Percentiles rank a stretch among this genome's conserved stretches.
phyloP scores from a whole-genome alignment of 768 basidiomycete genomes.

The Vishniacozyma victoriae region DNA sequence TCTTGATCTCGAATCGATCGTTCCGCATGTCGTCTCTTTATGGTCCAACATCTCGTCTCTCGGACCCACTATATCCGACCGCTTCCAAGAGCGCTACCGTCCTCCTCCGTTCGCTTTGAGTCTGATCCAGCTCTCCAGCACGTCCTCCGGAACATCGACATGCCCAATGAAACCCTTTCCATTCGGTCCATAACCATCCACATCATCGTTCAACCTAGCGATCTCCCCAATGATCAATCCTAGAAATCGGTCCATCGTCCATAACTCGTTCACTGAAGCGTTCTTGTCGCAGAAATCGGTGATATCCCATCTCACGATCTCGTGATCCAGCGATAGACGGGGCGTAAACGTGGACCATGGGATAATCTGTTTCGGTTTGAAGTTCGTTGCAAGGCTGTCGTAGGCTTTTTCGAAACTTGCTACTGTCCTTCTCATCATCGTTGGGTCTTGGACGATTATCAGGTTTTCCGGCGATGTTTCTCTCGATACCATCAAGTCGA shows the following conservation, averaged over 20 bases:
- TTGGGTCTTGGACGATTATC: constrained; percentile 13
- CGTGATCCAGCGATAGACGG: background rate
- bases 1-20: no score
- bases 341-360: background rate
- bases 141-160: constrained; percentile 12
- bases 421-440: constrained; percentile 11
- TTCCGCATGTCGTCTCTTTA: no score
- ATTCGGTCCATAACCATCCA: constrained; percentile 10
- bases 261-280: no score
- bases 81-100: no score
- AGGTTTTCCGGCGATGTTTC: constrained; percentile 2
- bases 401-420: constrained; percentile 9
- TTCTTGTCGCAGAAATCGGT: no score
- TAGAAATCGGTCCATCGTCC: constrained; percentile 6
- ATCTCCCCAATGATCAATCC: constrained; percentile 14
- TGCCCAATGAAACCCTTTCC: constrained; percentile 15
- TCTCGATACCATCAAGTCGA: background rate
- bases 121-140: constrained; percentile 6
- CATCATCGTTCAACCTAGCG: constrained; percentile 12
- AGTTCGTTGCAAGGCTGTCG: no score
- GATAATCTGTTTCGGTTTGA: no score
- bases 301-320: background rate
- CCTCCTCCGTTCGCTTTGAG: no score
- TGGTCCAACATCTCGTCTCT: no score
- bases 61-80: no score